Percentiles rank a stretch among this genome's conserved stretches.
Evolutionary conservation across 495 filamentous ascomycete genomes (phyloP).

Genomic region (Melanomma pulvis-pyrius): DNA sequence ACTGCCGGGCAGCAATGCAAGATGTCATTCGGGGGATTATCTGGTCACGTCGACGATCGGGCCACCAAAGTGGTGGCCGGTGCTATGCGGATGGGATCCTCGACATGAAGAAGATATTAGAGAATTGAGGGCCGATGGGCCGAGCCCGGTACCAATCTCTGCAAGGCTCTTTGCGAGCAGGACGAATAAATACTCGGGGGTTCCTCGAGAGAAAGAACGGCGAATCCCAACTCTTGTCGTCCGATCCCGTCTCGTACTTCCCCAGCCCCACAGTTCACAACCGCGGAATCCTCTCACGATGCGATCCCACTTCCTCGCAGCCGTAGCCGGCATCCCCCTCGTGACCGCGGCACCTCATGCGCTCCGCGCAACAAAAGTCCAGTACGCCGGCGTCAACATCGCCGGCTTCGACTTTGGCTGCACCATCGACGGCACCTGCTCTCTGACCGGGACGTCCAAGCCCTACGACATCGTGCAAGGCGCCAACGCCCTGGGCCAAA

Average conservation of each 20-base stretch:
- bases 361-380: conserved; percentile 21
- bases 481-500: conserved; percentile 50
- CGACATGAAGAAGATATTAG: too few relatives aligned
- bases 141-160: too few relatives aligned
- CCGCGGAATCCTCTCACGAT: background rate
- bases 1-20: background rate
- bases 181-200: too few relatives aligned
- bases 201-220: too few relatives aligned
- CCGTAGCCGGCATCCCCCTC: conserved; percentile 1
- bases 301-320: background rate
- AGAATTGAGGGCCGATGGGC: too few relatives aligned
- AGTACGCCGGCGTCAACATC: conserved; percentile 50
- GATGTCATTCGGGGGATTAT: background rate
- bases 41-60: background rate
- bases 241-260: background rate
- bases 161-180: too few relatives aligned
- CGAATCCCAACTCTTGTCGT: background rate
- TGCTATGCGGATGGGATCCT: too few relatives aligned
- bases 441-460: conserved; percentile 37
- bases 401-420: conserved; percentile 58
- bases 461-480: conserved; percentile 38
- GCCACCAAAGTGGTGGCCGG: too few relatives aligned
- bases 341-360: background rate
- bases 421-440: conserved; percentile 51
- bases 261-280: background rate